Base-by-base conservation (phyloP, 257 asterid genomes). In the Misopates orontium region DNA sequence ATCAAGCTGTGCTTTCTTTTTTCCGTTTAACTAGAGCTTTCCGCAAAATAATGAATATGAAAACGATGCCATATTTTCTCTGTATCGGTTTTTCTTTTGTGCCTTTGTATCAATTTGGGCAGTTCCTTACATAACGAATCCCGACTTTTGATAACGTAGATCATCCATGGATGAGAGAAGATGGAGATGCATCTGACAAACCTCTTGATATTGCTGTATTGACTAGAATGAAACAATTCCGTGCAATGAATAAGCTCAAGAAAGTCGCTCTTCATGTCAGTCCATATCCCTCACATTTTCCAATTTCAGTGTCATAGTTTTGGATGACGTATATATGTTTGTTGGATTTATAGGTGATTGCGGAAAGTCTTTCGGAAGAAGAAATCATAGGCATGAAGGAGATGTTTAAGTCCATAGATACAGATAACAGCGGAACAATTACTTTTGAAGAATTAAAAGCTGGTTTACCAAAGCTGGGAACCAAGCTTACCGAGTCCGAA, bases 81-180 rank as follows among this genome's bases (percentile, higher is more conserved):
- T 31, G 11, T 18, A 41, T 24, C 42, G n/a, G 16, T 18, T 52
- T 24, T 42, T 22, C 16, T 62, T 62, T 24, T 45, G 10, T 52
- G 18, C 25, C 52, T 47, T 39, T 45, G 1, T 60, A 28, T 60
- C 60, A 52, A 10, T 58, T 28, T 19, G 22, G 28, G 51, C 31
- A 7, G 7, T 15, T 25, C 60, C 24, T 60, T 17, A 17, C 40
- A 8, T 40, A 62, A 70, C 17, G 32, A 49, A 28, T 45, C 57
- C 39, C 22, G 24, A 59, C 47, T 17, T 24, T 48, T 54, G 42
- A 36, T 36, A 66, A 69, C 71, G 71, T 75, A 91, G 98, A 81
- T 73, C 98, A 91, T 87, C 95, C 96, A 53, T 91, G 98, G 98
- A 82, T 89, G 89, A 83, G 96, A 79, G 98, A 85, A 87, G 96